Evolutionary conservation across 2,329 filamentous ascomycete genomes (phyloP), one percentile per base, ranked within the genome.

Genomic region (Colletotrichum phormii): DNA sequence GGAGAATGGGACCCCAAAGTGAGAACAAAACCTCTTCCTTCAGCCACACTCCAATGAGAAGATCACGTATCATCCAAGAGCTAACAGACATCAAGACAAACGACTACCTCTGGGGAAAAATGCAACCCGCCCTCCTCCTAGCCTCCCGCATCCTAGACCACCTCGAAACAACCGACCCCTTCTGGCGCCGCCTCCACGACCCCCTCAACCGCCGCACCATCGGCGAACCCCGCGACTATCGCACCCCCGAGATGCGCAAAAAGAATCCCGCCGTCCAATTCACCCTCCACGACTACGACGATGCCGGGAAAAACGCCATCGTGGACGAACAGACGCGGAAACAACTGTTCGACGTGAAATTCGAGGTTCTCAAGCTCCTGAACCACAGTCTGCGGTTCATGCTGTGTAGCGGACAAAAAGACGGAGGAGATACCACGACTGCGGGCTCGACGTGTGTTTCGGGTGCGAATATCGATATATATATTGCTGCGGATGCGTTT

Each of bases 61-160:
- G 26, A 29, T 5, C 26, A 29, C 4, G 26, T 5, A 29, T 29
- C 26, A 4, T 29, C 4, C 26, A 29, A 29, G 26, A 51, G 58
- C 69, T 74, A 1, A 74, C 64, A 31, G 1, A 9, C 11, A 42
- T 76, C 73, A 71, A 72, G 31, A 78, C 76, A 4, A 76, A 81
- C n/a, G 69, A 75, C 11, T 65, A 53, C 5, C 64, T 81, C 1
- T 81, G 80, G 80, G 18, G 75, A 4, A 77, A 76, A 15, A 67
- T 81, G 51, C 76, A 79, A 22, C 80, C 80, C 8, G 75, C 78
- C 6, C 76, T 81, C 7, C 73, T 76, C 53, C 73, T 81, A 11
- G 75, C 77, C 9, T 76, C 79, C 1, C 74, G 76, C 2, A 61
- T 81, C 4, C 67, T 81, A 1, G 15, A 62, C 1, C 58, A 66